Evolutionary conservation across 768 basidiomycete genomes (phyloP), one percentile per base, ranked within the genome.

Genomic region (Calocera cornea): DNA sequence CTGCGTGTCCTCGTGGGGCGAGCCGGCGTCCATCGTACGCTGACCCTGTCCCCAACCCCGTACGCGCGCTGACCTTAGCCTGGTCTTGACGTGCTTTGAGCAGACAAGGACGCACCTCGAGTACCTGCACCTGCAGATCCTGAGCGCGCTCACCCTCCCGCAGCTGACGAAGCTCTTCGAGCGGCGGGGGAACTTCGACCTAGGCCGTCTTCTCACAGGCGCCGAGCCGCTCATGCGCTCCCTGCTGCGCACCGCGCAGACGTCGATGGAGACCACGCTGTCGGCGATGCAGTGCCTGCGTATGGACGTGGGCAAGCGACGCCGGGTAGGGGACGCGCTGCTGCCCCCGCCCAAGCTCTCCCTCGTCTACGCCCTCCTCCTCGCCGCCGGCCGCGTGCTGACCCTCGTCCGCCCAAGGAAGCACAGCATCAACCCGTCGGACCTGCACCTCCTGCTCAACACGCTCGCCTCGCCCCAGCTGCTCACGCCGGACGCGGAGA

Each of bases 91-190:
- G 67, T n/a, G n/a, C n/a, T n/a, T n/a, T n/a, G n/a, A n/a, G n/a
- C 86, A 98, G 95, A 88, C 89, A 71, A 84, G 95, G 66, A 84
- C 86, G 24, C 97, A 98, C 79, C 83, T 99, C 69, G 95, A 98
- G 76, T 97, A 97, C 77, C 80, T 98, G 8, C 90, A 99, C 75
- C 80, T 97, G 1, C 95, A 97, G 77, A 90, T 98, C 67, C 77
- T 97, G 33, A 94, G 91, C 71, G 86, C 97, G 38, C 87, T 97
- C 54, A 91, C 94, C 1, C 88, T 86, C 1, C 80, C 87, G 2
- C 94, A 97, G 75, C 80, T 99, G 1, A 84, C 85, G 34, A 81
- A 86, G 34, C 89, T 95, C 72, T 98, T 99, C 71, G 87, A 93
- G 73, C 81, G 89, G 67, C 83, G 93, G 65, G 90, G 87, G 64